phyloP scores from a whole-genome alignment of 331 rosid genomes.

The Pyracantha coccinea region DNA sequence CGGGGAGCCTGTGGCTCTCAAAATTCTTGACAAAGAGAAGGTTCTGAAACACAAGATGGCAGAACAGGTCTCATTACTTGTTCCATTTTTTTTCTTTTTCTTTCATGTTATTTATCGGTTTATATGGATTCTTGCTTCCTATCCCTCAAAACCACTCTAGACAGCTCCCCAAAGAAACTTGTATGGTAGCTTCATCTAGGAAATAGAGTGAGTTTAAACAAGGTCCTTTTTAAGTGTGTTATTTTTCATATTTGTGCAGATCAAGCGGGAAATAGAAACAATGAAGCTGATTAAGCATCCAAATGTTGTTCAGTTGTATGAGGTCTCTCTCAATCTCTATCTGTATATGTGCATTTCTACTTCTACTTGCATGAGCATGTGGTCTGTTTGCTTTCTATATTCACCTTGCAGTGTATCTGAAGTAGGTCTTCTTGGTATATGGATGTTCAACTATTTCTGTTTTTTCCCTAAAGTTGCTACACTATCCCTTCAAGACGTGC shows the following conservation, averaged over 20 bases:
- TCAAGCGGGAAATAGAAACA: constrained; percentile 79
- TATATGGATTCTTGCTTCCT: neutral
- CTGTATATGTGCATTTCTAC: neutral
- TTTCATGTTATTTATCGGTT: neutral
- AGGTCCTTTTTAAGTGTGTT: neutral
- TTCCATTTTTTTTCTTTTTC: neutral
- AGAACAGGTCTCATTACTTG: constrained; percentile 55
- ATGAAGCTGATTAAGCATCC: constrained; percentile 99
- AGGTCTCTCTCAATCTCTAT: constrained; percentile 47
- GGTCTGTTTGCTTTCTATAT: neutral
- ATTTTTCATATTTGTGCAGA: constrained; percentile 33
- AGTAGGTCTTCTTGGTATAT: neutral
- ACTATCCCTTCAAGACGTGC: neutral
- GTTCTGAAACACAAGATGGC: constrained; percentile 97
- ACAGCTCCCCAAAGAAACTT: no score
- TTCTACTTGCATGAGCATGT: neutral
- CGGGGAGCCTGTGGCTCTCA: constrained; percentile 68
- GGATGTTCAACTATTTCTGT: neutral
- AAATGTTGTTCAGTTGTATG: constrained; percentile 71
- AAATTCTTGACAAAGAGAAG: constrained; percentile 93
- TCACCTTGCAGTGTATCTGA: neutral
- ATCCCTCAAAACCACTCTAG: no score
- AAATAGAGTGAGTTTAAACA: no score
- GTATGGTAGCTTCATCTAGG: no score
- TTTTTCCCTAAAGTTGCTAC: neutral